Conservation (phyloP, 371 early-diverging fungal genomes). For the Lichtheimia corymbifera region DNA sequence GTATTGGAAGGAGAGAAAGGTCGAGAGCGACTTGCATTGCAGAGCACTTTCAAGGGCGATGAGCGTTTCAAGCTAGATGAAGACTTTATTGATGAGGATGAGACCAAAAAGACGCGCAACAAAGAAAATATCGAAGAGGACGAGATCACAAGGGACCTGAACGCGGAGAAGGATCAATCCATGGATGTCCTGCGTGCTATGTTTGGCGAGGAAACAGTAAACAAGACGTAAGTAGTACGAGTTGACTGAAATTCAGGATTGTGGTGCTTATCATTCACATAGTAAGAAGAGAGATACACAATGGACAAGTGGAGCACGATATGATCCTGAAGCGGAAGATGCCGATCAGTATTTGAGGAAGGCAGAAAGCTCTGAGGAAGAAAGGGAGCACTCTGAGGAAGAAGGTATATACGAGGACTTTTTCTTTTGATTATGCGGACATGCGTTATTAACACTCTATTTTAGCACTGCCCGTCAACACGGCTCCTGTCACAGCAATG, state of each 20-base stretch:
- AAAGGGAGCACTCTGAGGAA: conserved; percentile 2
- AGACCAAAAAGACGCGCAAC: conserved; percentile 26
- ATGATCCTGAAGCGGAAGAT: conserved; percentile 59
- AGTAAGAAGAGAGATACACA: conserved; percentile 11
- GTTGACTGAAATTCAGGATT: neutral
- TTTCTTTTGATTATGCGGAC: neutral
- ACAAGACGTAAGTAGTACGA: conserved; percentile 26
- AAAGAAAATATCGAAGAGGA: conserved; percentile 14
- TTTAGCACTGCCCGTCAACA: conserved; percentile 16
- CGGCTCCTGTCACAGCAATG: conserved; percentile 24
- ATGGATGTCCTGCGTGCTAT: conserved; percentile 57
- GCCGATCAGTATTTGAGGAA: conserved; percentile 26
- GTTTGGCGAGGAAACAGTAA: conserved; percentile 54
- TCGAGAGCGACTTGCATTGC: conserved; percentile 52
- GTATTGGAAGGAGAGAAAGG: conserved; percentile 62
- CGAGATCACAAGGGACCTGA: conserved; percentile 32
- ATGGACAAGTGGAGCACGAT: conserved; percentile 33
- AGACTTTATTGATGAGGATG: conserved; percentile 62
- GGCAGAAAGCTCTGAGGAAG: conserved; percentile 3
- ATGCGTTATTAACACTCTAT: conserved; percentile 1
- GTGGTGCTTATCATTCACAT: neutral
- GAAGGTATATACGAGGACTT: neutral
- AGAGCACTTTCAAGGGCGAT: conserved; percentile 56
- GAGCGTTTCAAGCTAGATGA: conserved; percentile 60
- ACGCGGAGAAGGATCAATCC: conserved; percentile 45